Evolutionary conservation across 495 filamentous ascomycete species (phyloP).

Genomic region (Sordaria brevicollis): DNA sequence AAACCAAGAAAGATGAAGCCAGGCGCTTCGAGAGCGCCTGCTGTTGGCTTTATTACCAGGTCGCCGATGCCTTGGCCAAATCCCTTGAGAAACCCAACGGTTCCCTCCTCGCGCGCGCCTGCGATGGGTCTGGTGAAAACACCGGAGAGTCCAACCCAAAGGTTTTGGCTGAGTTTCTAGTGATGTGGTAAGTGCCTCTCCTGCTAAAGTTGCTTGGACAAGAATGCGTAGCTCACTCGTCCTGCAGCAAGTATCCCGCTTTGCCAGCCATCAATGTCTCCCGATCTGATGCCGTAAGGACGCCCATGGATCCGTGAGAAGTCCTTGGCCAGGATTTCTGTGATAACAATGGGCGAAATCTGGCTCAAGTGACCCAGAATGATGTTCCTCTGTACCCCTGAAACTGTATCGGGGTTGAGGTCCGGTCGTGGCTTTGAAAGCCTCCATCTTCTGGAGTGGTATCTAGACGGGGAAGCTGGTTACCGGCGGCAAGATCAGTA

Average conservation of each 20-base stretch:
- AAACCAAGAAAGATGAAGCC: conserved; percentile 30
- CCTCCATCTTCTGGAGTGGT: background rate
- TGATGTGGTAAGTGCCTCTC: background rate
- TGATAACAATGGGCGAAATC: conserved; percentile 54
- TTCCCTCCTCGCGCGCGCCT: conserved; percentile 41
- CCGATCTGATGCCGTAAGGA: conserved; percentile 46
- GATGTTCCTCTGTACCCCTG: conserved; percentile 43
- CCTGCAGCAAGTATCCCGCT: conserved; percentile 52
- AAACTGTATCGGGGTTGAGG: conserved; percentile 18
- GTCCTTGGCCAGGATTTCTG: conserved; percentile 57
- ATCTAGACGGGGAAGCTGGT: background rate
- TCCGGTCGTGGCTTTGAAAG: background rate
- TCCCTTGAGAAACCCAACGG: conserved; percentile 48
- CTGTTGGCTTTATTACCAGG: conserved; percentile 51
- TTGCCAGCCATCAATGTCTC: conserved; percentile 45
- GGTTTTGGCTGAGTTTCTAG: conserved; percentile 50
- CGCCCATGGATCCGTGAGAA: conserved; percentile 65
- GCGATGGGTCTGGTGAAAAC: conserved; percentile 51
- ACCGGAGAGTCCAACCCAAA: conserved; percentile 57
- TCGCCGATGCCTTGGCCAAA: conserved; percentile 60
- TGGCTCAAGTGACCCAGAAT: conserved; percentile 49
- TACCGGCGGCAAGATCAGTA: background rate
- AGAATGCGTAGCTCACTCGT: background rate
- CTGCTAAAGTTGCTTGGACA: background rate
- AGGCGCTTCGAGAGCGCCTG: conserved; percentile 42